phyloP scores from a whole-genome alignment of 1,284 basidiomycete species.

The Cryptococcus deneoformans region DNA sequence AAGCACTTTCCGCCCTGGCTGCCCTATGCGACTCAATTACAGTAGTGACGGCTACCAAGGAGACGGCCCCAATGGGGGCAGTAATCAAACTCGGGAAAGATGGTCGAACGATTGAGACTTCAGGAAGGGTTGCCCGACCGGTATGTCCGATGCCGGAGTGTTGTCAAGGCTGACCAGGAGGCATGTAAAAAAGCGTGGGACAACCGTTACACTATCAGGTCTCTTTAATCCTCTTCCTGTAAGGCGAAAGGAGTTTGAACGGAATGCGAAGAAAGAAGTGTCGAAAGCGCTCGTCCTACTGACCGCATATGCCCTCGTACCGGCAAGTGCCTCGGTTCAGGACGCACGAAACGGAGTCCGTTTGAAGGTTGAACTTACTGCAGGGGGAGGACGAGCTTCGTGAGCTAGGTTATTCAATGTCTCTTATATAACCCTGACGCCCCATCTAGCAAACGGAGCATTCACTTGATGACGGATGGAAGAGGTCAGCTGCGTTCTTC shows the following conservation, averaged over 20 bases:
- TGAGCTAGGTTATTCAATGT: constrained; percentile 39
- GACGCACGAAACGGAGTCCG: constrained; percentile 57
- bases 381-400: constrained; percentile 60
- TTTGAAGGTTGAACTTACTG: constrained; percentile 63
- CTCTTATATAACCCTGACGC: background rate
- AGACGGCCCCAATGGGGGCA: constrained; percentile 71
- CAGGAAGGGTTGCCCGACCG: constrained; percentile 67
- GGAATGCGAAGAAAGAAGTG: constrained; percentile 87
- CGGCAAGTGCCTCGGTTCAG: constrained; percentile 52
- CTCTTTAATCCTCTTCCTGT: constrained; percentile 86
- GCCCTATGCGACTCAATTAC: constrained; percentile 71
- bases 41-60: constrained; percentile 69
- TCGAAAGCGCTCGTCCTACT: constrained; percentile 77
- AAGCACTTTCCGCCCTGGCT: constrained; percentile 91
- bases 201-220: constrained; percentile 71
- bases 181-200: constrained; percentile 64
- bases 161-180: constrained; percentile 2
- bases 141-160: constrained; percentile 51
- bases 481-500: constrained; percentile 61
- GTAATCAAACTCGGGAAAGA: constrained; percentile 66
- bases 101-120: constrained; percentile 58
- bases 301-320: constrained; percentile 87
- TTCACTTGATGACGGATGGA: constrained; percentile 73
- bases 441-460: constrained; percentile 60
- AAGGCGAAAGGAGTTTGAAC: constrained; percentile 84